Base-by-base conservation (phyloP, 306 rosid genomes). In the Canavalia gladiata region DNA sequence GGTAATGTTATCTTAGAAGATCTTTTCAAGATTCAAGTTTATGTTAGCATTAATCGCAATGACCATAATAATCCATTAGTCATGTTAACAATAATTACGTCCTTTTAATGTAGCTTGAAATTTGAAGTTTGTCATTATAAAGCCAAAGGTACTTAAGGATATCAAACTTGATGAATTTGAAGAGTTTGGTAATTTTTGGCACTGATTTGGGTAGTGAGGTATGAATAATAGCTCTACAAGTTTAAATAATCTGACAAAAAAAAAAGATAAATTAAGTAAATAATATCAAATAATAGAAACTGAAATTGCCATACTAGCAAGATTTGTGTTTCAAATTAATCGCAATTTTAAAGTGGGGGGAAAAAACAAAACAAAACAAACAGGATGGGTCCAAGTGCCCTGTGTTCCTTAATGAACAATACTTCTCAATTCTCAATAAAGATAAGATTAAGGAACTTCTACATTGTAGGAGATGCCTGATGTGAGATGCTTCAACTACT, bases 401-500 rank as follows among this genome's bases (percentile, higher is more conserved):
- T 7, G 3, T 47, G 57, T 41, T 76, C 25, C 69, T 57, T 68
- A 13, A 66, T 84, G 12, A 39, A 84, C 13, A 65, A 49, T 43
- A 7, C 7, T 30, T 77, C 37, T 62, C 3, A 62, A 65, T 52
- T 58, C 7, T 39, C 1, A 47, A 68, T 18, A 11, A 59, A 45
- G 58, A 62, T 69, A 72, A 85, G 11, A 76, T 7, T 25, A 46
- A 55, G 37, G 34, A 39, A 39, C 2, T n/a, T 57, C 12, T 25
- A 33, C 9, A 35, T 46, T 37, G 28, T 37, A 65, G 13, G 49
- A 79, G 80, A 64, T 45, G 71, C 7, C 6, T 49, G 70, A 83
- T 83, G 86, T 51, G 66, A 33, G 73, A 77, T 81, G 79, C 84
- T 81, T 87, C 86, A 86, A 82, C 79, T 35, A 56, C 82, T 78